Evolutionary conservation across 2,329 filamentous ascomycete species (phyloP).

Genomic region (Eutypella sp.): DNA sequence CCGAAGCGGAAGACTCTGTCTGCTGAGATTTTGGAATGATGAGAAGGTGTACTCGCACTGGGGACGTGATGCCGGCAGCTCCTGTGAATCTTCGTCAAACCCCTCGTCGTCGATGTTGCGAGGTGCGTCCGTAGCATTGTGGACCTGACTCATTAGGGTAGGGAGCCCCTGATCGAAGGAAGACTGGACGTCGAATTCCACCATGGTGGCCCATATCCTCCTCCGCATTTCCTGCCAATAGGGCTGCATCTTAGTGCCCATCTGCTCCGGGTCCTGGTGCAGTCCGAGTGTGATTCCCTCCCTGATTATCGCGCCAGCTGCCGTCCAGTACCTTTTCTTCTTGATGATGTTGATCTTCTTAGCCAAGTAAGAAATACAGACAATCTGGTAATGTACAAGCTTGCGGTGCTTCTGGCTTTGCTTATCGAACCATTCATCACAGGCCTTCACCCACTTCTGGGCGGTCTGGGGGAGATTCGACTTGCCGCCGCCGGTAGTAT

Average conservation of each 20-base stretch:
- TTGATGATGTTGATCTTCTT: constrained; percentile 60
- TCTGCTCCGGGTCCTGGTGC: constrained; percentile 53
- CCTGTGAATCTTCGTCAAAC: constrained; percentile 48
- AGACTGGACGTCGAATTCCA: constrained; percentile 58
- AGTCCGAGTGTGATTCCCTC: constrained; percentile 55
- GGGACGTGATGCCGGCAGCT: constrained; percentile 47
- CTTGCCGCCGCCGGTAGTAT: constrained; percentile 55
- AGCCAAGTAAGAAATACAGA: constrained; percentile 54
- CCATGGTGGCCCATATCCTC: constrained; percentile 56
- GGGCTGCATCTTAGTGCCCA: constrained; percentile 49
- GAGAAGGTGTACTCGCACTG: constrained; percentile 51
- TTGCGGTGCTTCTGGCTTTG: constrained; percentile 59
- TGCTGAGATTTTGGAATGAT: constrained; percentile 54
- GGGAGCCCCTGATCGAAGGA: constrained; percentile 57
- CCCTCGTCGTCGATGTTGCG: constrained; percentile 54
- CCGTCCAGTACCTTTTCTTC: constrained; percentile 61
- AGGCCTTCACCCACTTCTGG: constrained; percentile 51
- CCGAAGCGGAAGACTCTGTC: constrained; percentile 51
- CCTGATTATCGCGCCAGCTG: constrained; percentile 50
- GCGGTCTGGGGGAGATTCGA: constrained; percentile 51
- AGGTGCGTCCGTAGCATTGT: constrained; percentile 51
- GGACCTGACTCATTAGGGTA: constrained; percentile 51
- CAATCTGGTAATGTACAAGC: constrained; percentile 57
- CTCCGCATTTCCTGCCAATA: constrained; percentile 60
- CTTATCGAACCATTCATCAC: constrained; percentile 47